A percentile compares a stretch with the other conserved stretches of the same genome.
These are phyloP conservation scores for Sanghuangporus sanghuang DNA, from an alignment of 1,284 basidiomycete genomes.

Conservation along the genomic window DNA sequence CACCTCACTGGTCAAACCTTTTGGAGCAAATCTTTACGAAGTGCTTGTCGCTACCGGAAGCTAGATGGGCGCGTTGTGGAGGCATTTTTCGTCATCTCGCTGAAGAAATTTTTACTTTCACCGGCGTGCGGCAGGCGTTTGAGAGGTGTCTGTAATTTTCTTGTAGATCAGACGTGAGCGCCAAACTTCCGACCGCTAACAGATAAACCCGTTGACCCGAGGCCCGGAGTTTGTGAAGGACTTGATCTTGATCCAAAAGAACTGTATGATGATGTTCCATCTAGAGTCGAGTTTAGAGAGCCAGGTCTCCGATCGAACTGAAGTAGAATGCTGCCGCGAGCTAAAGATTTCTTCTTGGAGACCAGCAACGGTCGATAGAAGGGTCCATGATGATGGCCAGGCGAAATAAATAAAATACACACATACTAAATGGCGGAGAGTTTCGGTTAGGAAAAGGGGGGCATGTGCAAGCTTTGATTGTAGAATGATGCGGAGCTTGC, in stretches of 20 bases:
- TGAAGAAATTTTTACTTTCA: not conserved
- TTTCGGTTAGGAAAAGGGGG: conserved; percentile 1
- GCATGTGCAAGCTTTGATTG: conserved; percentile 4
- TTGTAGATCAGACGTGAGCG: not conserved
- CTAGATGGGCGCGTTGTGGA: too few species aligned
- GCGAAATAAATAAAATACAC: not conserved
- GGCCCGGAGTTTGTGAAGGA: not conserved
- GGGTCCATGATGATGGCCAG: not conserved
- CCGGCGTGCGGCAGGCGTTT: not conserved
- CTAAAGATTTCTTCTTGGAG: not conserved
- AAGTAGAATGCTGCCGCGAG: not conserved
- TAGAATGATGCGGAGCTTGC: not conserved
- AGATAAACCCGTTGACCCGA: not conserved
- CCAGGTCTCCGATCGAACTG: not conserved
- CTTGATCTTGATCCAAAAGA: not conserved
- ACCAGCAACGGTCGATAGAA: not conserved
- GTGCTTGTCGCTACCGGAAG: too few species aligned
- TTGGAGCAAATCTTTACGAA: too few species aligned
- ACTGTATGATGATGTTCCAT: not conserved
- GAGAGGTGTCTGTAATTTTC: not conserved
- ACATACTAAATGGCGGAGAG: not conserved
- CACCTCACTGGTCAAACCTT: too few species aligned
- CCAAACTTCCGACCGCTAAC: not conserved
- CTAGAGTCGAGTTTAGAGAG: not conserved
- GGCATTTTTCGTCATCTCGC: too few species aligned